A percentile compares a stretch with the other conserved stretches of the same genome.
These are phyloP conservation scores for Cyberlindnera japonica DNA, from an alignment of 805 yeast species.

Conservation along the genomic window DNA sequence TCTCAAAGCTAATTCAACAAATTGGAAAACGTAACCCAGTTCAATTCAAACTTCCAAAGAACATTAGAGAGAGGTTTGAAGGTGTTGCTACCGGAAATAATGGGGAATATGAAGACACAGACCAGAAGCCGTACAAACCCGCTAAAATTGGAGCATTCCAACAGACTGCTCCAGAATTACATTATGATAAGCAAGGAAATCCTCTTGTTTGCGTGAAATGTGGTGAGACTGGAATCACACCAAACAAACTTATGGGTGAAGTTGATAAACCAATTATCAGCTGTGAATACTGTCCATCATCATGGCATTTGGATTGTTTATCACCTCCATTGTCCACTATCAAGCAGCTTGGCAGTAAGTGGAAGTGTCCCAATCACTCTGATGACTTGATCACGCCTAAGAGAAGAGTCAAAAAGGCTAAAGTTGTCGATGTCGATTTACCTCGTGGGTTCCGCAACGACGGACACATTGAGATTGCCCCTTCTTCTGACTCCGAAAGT, in stretches of 20 bases:
- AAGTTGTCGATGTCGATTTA: conserved; percentile 51
- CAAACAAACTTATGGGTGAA: conserved; percentile 35
- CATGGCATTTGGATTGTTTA: conserved; percentile 90
- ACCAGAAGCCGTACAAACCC: conserved; percentile 46
- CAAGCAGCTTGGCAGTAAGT: conserved; percentile 70
- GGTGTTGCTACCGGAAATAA: conserved; percentile 62
- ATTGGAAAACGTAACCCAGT: conserved; percentile 59
- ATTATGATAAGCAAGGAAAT: conserved; percentile 64
- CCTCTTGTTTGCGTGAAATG: conserved; percentile 76
- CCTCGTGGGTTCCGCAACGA: conserved; percentile 48
- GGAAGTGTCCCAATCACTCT: conserved; percentile 91
- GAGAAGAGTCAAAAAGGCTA: conserved; percentile 50
- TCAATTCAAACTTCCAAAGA: conserved; percentile 63
- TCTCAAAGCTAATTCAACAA: conserved; percentile 56
- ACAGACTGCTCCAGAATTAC: conserved; percentile 57
- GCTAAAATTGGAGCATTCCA: conserved; percentile 41
- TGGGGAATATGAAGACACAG: conserved; percentile 72
- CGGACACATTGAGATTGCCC: conserved; percentile 53
- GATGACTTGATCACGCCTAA: conserved; percentile 29
- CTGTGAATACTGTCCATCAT: conserved; percentile 79
- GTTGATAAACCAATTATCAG: conserved; percentile 52
- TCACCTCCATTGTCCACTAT: conserved; percentile 69
- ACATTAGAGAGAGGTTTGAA: conserved; percentile 65
- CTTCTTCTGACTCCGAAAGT: conserved; percentile 6
- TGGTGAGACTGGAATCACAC: conserved; percentile 58